Conservation (phyloP, 352 stramenopile genomes). For the Pythium brachiatum region DNA sequence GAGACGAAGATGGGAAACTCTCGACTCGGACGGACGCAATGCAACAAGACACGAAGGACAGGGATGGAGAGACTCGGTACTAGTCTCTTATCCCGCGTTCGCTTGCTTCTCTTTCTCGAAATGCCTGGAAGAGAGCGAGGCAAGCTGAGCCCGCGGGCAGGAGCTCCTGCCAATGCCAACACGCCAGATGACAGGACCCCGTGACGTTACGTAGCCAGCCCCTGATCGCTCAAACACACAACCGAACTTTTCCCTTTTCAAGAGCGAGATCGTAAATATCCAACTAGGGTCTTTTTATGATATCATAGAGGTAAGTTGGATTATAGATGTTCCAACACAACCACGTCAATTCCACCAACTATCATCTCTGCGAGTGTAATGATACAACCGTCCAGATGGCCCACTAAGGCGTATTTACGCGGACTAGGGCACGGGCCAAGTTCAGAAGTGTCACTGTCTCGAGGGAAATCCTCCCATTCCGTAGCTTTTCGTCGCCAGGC, state of each 20-base stretch:
- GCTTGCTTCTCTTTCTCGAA: conserved; percentile 7
- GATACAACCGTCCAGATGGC: background rate
- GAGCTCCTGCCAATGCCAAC: background rate
- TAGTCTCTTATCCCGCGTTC: conserved; percentile 1
- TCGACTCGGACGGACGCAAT: conserved; percentile 6
- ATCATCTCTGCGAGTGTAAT: no score
- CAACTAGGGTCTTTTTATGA: no score
- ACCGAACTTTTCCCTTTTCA: no score
- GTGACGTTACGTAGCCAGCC: background rate
- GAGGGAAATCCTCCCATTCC: conserved; percentile 11
- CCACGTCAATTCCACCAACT: no score
- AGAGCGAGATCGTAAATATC: no score
- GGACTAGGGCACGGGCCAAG: background rate
- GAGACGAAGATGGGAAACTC: background rate
- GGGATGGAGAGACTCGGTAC: background rate
- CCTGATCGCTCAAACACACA: background rate
- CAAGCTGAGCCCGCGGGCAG: background rate
- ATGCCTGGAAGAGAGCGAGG: background rate
- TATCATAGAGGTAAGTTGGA: no score
- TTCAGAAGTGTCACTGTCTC: conserved; percentile 14
- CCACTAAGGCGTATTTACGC: conserved; percentile 5
- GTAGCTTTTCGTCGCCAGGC: conserved; percentile 7
- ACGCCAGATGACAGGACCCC: background rate
- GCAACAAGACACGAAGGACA: background rate
- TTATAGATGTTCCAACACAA: no score